Evolutionary conservation across 306 rosid genomes (phyloP).

Genomic region (Dryas drummondii): DNA sequence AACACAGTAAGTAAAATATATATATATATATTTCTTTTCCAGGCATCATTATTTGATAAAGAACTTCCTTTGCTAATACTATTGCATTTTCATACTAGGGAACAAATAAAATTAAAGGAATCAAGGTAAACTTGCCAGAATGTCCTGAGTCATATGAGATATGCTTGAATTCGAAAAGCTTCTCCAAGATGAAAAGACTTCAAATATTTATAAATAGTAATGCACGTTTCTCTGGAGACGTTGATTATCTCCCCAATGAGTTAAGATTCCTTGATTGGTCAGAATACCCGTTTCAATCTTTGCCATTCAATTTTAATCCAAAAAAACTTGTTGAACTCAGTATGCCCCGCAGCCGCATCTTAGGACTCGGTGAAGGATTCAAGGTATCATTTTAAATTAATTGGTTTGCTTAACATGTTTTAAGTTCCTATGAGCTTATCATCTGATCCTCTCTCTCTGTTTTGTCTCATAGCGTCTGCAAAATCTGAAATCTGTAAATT

Average conservation of each 20-base stretch:
- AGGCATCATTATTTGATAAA: background rate
- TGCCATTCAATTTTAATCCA: slow-evolving; percentile 27
- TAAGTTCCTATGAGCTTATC: too few species aligned
- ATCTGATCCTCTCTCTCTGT: background rate
- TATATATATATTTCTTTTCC: too few species aligned
- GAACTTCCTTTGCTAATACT: slow-evolving; percentile 24
- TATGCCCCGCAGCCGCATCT: slow-evolving; percentile 21
- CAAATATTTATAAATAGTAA: slow-evolving; percentile 24
- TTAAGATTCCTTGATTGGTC: slow-evolving; percentile 37
- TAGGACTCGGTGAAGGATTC: slow-evolving; percentile 10
- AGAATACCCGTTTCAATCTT: background rate
- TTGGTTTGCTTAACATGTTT: too few species aligned
- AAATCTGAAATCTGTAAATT: background rate
- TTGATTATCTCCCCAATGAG: slow-evolving; percentile 27
- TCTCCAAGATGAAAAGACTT: too few species aligned
- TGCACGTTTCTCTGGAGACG: slow-evolving; percentile 18
- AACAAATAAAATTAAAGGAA: background rate
- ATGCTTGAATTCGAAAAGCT: too few species aligned
- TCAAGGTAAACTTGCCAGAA: background rate
- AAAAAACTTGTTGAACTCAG: slow-evolving; percentile 22
- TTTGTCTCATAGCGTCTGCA: too few species aligned
- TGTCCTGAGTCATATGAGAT: background rate
- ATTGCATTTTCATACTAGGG: slow-evolving; percentile 1
- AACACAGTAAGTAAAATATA: background rate
- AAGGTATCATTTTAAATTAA: background rate